Evolutionary conservation across 1,284 basidiomycete genomes (phyloP), one percentile per base, ranked within the genome.

Genomic region (Apiotrichum domesticum): DNA sequence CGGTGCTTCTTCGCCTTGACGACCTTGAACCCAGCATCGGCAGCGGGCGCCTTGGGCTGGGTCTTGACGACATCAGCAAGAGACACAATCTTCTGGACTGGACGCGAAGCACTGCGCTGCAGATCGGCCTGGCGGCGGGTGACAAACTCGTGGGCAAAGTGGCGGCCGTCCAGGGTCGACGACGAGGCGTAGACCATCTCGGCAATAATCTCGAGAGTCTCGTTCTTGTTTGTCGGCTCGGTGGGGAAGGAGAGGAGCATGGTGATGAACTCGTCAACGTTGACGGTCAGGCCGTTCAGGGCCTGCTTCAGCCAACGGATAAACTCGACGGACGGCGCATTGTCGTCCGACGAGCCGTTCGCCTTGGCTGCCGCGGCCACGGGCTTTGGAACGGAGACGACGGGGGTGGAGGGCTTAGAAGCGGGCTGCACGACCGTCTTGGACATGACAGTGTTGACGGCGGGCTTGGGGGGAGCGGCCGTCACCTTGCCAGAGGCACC

Each of bases 141-240:
- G 50, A 92, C 85, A 70, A 94, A 98, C 67, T 98, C 93, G 5
- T 87, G 80, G 1, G 93, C 92, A 69, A 98, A 98, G 35, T 94
- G 84, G 54, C 94, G 83, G 1, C 96, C 96, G 68, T 98, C 93
- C 43, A 99, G 82, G 2, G 90, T 98, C 32, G 90, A 88, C 66
- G 89, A 93, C 68, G 88, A 92, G 42, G 90, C 87, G 71, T 98
- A 98, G 55, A 98, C 90, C 45, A 86, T 80, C 71, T 96, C 93
- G 21, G 88, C 87, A 62, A 97, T 95, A 70, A 95, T 86, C 76
- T 96, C 92, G 42, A 86, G 78, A 1, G 87, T 88, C 37, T 78
- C 77, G 33, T 71, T 65, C 35, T 68, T 63, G 42, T 59, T 51
- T 4, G 85, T 82, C 10, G 90, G 88, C 66, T 96, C 91, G 46